Base-by-base conservation (phyloP, 1,139 yeast species). In the Candida sojae region DNA sequence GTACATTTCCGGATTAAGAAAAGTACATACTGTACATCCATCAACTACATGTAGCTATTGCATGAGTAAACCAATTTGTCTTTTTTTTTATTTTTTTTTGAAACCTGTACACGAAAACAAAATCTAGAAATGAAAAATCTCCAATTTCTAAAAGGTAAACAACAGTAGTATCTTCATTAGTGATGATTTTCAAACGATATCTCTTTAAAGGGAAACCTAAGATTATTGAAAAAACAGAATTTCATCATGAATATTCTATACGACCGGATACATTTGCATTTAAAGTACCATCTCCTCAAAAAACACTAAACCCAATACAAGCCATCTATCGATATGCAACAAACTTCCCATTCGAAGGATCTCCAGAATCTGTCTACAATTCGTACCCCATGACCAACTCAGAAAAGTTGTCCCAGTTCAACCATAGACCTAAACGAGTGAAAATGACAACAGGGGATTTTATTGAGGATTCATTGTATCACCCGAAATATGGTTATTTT, bases 381-480 rank as follows among this genome's bases (percentile, higher is more conserved):
- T 61, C 64, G 35, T 75, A 60, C 47, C 80, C 80, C 0, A 54
- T 53, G 41, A 68, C 72, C 1, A 82, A 71, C 39, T 73, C 83
- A 9, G 68, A 70, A 30, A 75, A 75, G 49, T 67, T 87, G 43
- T 64, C 79, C 1, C 70, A 75, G 44, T 62, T 73, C 33, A 68
- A 67, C 42, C 58, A 55, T 46, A 73, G 93, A 31, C 96, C 96
- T 0, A 70, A 61, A 34, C 75, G 79, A 39, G 81, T 82, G 2
- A 84, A 87, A 59, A 85, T 89, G 92, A 68, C 85, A 30, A 71
- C 85, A 0, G 73, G 88, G 12, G 96, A 88, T 58, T 90, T 87
- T 64, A 89, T 89, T 49, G 96, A 89, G 57, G 96, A 89, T 62
- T 85, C 95, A 17, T 69, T 89, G 57, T 89, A 89, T 62, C 87